These are phyloP conservation scores for Porodaedalea pini DNA, from an alignment of 1,284 basidiomycete genomes.

Conservation along the genomic window DNA sequence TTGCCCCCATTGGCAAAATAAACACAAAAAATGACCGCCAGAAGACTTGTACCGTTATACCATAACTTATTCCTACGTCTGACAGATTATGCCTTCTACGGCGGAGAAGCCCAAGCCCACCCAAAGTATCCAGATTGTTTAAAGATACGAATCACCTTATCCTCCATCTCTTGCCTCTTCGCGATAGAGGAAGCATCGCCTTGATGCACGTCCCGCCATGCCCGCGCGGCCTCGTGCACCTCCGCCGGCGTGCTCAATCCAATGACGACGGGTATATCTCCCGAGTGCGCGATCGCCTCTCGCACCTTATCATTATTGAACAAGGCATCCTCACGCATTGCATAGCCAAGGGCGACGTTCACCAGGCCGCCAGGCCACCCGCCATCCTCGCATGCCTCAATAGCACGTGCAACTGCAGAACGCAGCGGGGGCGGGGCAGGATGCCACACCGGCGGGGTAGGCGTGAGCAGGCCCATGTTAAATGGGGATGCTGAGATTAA, in stretches of 20 bases:
- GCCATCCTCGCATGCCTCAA: slow-evolving; percentile 33
- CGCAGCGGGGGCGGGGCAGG: slow-evolving; percentile 63
- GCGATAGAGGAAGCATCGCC: slow-evolving; percentile 33
- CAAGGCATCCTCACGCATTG: slow-evolving; percentile 45
- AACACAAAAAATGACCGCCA: no score
- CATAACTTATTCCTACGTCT: not conserved
- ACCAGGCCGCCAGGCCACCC: slow-evolving; percentile 47
- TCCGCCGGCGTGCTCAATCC: slow-evolving; percentile 71
- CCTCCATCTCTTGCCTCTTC: slow-evolving; percentile 48
- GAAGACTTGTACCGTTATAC: not conserved
- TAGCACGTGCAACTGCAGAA: slow-evolving; percentile 39
- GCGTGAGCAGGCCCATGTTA: slow-evolving; percentile 86
- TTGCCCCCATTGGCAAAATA: no score
- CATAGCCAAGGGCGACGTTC: slow-evolving; percentile 72
- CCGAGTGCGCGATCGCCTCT: slow-evolving; percentile 21
- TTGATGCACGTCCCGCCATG: slow-evolving; percentile 59
- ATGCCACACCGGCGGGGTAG: slow-evolving; percentile 77
- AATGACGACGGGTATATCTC: slow-evolving; percentile 66
- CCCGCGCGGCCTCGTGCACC: slow-evolving; percentile 68
- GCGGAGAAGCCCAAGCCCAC: slow-evolving; percentile 58
- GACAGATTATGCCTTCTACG: not conserved
- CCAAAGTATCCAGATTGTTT: slow-evolving; percentile 49
- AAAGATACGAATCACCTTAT: slow-evolving; percentile 45
- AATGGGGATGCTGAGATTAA: slow-evolving; percentile 87
- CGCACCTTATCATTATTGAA: not conserved